A percentile compares a stretch with the other conserved stretches of the same genome.
Evolutionary conservation across 371 early-diverging fungal genomes (phyloP).

Genomic region (Mucor saturninus): DNA sequence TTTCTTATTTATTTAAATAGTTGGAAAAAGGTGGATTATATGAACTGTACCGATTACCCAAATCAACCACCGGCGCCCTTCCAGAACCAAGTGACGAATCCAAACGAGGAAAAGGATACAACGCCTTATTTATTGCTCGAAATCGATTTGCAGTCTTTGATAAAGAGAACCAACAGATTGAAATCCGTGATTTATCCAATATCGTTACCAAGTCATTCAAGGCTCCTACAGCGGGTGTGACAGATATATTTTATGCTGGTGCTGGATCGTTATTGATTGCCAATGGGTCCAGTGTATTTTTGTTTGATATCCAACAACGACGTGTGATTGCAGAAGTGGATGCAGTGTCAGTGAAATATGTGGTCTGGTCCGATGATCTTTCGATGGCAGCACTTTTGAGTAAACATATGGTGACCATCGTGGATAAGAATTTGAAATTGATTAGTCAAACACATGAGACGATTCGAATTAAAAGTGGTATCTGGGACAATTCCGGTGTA

Average conservation of each 20-base stretch:
- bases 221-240: constrained; percentile 67
- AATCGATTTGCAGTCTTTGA: constrained; percentile 95
- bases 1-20: neutral
- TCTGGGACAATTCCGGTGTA: constrained; percentile 92
- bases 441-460: constrained; percentile 92
- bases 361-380: constrained; percentile 89
- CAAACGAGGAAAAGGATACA: constrained; percentile 78
- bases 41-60: constrained; percentile 84
- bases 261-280: constrained; percentile 83
- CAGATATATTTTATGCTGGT: constrained; percentile 88
- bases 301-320: constrained; percentile 90
- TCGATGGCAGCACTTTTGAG: constrained; percentile 85
- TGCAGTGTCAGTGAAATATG: constrained; percentile 85
- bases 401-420: constrained; percentile 93
- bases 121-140: constrained; percentile 92
- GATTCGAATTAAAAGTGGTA: constrained; percentile 95
- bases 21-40: constrained; percentile 83
- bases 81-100: constrained; percentile 67
- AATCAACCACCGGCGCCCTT: constrained; percentile 67
- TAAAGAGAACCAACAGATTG: constrained; percentile 72
- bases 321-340: constrained; percentile 75
- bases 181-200: constrained; percentile 85
- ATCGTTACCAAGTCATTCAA: constrained; percentile 89
- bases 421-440: constrained; percentile 85
- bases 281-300: constrained; percentile 80